Conservation (phyloP, 345 rosid species). For the Bretschneidera sinensis region DNA sequence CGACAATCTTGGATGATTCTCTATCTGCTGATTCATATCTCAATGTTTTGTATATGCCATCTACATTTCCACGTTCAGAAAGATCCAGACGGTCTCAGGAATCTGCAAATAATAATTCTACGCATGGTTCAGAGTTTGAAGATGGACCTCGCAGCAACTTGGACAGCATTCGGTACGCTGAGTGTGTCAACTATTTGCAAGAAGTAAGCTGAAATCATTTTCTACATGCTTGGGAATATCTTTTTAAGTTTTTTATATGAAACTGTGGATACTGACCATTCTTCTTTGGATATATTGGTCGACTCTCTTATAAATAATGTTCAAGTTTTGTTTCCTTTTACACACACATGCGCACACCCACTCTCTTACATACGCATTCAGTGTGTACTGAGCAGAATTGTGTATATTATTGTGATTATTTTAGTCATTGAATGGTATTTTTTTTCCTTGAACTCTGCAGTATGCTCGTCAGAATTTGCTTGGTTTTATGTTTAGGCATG, state of each 20-base stretch:
- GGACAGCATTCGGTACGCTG: conserved; percentile 66
- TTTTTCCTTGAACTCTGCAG: conserved; percentile 42
- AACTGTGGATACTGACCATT: too few species aligned
- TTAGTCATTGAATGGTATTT: conserved; percentile 6
- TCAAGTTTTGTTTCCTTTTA: conserved; percentile 3
- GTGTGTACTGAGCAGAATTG: not conserved
- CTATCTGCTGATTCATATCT: conserved; percentile 97
- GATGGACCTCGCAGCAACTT: conserved; percentile 90
- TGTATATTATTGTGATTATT: conserved; percentile 5
- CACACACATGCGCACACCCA: too few species aligned
- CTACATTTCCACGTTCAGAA: conserved; percentile 95
- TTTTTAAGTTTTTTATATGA: not conserved
- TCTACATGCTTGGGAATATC: not conserved
- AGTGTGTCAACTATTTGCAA: conserved; percentile 80
- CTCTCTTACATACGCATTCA: too few species aligned
- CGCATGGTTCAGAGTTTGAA: conserved; percentile 46
- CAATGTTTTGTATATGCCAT: conserved; percentile 89
- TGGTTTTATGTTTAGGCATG: conserved; percentile 86
- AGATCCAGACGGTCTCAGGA: conserved; percentile 65
- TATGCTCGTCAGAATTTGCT: conserved; percentile 85
- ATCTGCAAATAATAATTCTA: conserved; percentile 47
- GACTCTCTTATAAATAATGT: not conserved
- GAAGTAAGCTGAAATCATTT: conserved; percentile 47
- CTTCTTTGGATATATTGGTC: too few species aligned
- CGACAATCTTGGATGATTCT: conserved; percentile 94